Conservation (phyloP, 2,329 filamentous ascomycete species). For the Amauroascus verrucosus region DNA sequence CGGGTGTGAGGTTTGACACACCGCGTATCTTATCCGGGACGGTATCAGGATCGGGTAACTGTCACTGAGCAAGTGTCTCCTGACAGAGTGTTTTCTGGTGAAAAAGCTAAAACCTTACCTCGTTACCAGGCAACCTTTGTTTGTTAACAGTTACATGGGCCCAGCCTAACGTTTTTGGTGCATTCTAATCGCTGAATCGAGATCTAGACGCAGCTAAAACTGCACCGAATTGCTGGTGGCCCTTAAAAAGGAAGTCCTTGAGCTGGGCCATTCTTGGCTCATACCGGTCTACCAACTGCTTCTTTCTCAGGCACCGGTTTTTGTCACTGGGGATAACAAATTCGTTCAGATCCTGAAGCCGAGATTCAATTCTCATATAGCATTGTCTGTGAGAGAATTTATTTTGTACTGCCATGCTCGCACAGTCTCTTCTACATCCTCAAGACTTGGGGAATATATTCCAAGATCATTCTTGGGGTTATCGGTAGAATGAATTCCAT, state of each 20-base stretch:
- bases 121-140: too few relatives aligned
- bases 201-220: neutral
- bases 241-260: neutral
- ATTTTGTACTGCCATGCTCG: too few relatives aligned
- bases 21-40: too few relatives aligned
- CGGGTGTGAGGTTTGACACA: too few relatives aligned
- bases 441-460: neutral
- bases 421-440: too few relatives aligned
- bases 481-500: neutral
- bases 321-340: neutral
- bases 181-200: too few relatives aligned
- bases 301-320: neutral
- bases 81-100: too few relatives aligned
- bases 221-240: neutral
- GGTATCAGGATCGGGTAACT: too few relatives aligned
- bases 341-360: neutral
- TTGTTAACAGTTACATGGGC: too few relatives aligned
- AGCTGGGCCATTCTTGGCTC: neutral
- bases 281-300: neutral
- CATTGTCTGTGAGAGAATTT: neutral
- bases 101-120: too few relatives aligned
- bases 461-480: neutral
- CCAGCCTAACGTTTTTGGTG: too few relatives aligned
- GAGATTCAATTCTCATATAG: neutral
- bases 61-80: too few relatives aligned